Base-by-base conservation (phyloP, 2,329 filamentous ascomycete genomes). In the Neofusicoccum cordaticola region DNA sequence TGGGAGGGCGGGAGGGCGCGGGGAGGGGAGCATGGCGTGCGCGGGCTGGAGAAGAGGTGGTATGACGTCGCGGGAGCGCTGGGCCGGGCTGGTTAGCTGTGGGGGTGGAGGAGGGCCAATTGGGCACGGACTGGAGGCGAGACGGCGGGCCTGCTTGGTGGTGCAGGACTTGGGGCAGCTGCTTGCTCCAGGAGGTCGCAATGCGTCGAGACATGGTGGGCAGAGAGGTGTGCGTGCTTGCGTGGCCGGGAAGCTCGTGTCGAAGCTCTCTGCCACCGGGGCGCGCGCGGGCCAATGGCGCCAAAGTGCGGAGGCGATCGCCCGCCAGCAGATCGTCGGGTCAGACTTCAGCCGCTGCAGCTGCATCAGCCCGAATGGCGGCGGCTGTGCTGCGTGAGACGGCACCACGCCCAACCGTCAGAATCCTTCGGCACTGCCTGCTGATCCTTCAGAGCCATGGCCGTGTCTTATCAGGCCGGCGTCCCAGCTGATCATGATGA, bases 151-250 rank as follows among this genome's bases (percentile, higher is more conserved):
- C 56, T 35, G 27, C 31, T 47, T n/a, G 41, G 42, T 3, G 1
- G 3, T 22, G 56, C 27, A 60, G 56, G n/a, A n/a, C 42, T 39
- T 60, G 41, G 31, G 56, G 56, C 42, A 60, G 56, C 56, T 60
- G 56, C n/a, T 47, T 60, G 56, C 56, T 47, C 56, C 56, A 60
- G 11, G 56, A 60, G 42, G 56, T 60, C 4, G 56, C 56, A 60
- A 60, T 47, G 42, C 56, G 56, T 60, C 56, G 56, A 60, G 56
- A 60, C 56, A 60, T 60, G 56, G 56, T 48, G 42, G 27, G n/a
- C n/a, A 34, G 15, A 19, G 31, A 13, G 27, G 22, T 37, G 41
- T 47, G 56, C 41, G 53, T 22, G 53, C 53, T 13, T 39, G 39
- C 34, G 51, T 31, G 19, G 17, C 35, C 51, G 53, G 47, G 39